These are phyloP conservation scores for Sclerospora graminicola DNA, from an alignment of 352 stramenopile species.

Conservation along the genomic window DNA sequence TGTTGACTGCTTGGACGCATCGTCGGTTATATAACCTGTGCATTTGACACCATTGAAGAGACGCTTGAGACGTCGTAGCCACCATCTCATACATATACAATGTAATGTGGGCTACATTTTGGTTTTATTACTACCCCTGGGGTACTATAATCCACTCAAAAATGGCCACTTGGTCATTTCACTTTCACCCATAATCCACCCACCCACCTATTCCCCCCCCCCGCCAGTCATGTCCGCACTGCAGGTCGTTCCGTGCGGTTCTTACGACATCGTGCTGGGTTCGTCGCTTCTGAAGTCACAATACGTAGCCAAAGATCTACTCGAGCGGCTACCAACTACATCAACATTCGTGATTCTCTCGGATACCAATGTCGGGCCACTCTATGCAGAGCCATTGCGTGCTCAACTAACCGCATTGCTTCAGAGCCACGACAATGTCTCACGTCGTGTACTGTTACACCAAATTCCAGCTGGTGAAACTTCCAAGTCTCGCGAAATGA, in stretches of 20 bases:
- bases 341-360: constrained; percentile 77
- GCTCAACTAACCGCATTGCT: constrained; percentile 36
- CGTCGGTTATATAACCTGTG: too few species aligned
- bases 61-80: too few species aligned
- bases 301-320: constrained; percentile 55
- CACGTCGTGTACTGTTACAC: constrained; percentile 55
- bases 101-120: too few species aligned
- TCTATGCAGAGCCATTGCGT: constrained; percentile 59
- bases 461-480: constrained; percentile 54
- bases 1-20: too few species aligned
- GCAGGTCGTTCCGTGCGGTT: constrained; percentile 58
- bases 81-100: too few species aligned
- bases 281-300: constrained; percentile 47
- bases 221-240: constrained; percentile 6
- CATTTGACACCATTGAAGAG: too few species aligned
- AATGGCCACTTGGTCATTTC: too few species aligned
- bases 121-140: not conserved
- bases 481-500: constrained; percentile 72
- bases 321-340: constrained; percentile 37
- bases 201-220: too few species aligned
- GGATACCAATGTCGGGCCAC: constrained; percentile 60
- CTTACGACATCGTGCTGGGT: constrained; percentile 76
- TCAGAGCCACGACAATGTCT: constrained; percentile 9
- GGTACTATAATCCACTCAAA: too few species aligned
- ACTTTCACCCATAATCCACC: too few species aligned